Evolutionary conservation across 345 rosid species (phyloP).

Genomic region (Iberis pinnata): DNA sequence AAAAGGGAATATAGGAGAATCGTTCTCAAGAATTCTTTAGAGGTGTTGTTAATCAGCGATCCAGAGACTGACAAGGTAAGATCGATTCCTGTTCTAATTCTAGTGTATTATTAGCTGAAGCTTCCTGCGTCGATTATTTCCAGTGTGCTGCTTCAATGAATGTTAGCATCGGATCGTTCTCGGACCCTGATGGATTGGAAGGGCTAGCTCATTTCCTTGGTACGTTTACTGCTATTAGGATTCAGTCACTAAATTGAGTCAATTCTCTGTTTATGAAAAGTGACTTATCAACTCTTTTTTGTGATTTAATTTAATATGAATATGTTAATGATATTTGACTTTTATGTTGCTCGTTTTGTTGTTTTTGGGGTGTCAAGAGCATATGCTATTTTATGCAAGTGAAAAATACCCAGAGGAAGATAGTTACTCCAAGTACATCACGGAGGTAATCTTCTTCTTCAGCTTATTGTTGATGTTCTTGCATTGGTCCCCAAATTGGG

Average conservation of each 20-base stretch:
- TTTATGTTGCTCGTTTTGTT: no score
- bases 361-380: constrained; percentile 42
- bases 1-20: constrained; percentile 63
- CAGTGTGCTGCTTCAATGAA: constrained; percentile 97
- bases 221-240: no score
- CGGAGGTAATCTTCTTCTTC: no score
- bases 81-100: no score
- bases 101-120: no score
- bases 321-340: no score
- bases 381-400: constrained; percentile 91
- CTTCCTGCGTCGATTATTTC: no score
- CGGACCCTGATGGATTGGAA: constrained; percentile 77
- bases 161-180: constrained; percentile 71
- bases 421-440: constrained; percentile 73
- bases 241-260: no score
- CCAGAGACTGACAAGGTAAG: constrained; percentile 74
- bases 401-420: constrained; percentile 85
- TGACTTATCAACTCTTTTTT: no score
- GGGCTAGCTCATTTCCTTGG: constrained; percentile 96
- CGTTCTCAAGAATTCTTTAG: constrained; percentile 59
- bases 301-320: background rate
- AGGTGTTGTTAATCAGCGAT: constrained; percentile 68
- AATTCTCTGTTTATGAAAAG: no score
- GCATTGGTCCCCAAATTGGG: no score
- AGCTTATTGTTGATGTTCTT: no score